Conservation (phyloP, 371 early-diverging fungal species). For the Smittium mucronatum region DNA sequence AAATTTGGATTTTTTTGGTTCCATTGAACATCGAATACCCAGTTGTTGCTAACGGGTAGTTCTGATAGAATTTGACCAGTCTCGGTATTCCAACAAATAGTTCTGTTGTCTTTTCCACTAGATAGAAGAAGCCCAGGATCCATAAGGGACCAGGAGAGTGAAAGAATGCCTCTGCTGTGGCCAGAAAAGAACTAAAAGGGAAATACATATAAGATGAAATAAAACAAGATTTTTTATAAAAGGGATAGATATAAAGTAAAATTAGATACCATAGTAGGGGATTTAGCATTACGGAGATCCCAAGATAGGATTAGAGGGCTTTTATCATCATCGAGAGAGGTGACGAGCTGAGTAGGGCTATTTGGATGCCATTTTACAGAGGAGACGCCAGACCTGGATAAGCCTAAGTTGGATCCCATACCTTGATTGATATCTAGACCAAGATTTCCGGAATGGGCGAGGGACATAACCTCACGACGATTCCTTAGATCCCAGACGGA, state of each 20-base stretch:
- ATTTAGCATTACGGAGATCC: conserved; percentile 87
- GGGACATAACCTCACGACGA: conserved; percentile 69
- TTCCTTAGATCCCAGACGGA: conserved; percentile 91
- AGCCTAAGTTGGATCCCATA: conserved; percentile 22
- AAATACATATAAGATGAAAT: too few species aligned
- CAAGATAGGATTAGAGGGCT: conserved; percentile 76
- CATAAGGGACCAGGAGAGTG: conserved; percentile 84
- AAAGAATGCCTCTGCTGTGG: conserved; percentile 75
- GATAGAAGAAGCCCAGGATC: conserved; percentile 77
- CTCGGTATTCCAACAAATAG: conserved; percentile 81
- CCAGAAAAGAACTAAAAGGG: conserved; percentile 43
- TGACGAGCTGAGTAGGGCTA: conserved; percentile 83
- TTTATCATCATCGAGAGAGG: conserved; percentile 80
- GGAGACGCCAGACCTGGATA: conserved; percentile 54
- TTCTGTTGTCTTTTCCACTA: conserved; percentile 84
- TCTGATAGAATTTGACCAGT: conserved; percentile 58
- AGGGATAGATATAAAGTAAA: too few species aligned
- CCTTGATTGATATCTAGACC: conserved; percentile 27
- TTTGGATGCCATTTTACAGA: conserved; percentile 91
- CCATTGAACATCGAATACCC: conserved; percentile 89
- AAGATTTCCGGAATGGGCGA: conserved; percentile 42
- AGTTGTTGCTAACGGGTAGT: conserved; percentile 62
- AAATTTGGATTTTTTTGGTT: conserved; percentile 83
- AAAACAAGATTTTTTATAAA: too few species aligned
- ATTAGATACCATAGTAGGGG: conserved; percentile 60